Conservation (phyloP, 257 asterid species). For the Nyctanthes arbortristis region DNA sequence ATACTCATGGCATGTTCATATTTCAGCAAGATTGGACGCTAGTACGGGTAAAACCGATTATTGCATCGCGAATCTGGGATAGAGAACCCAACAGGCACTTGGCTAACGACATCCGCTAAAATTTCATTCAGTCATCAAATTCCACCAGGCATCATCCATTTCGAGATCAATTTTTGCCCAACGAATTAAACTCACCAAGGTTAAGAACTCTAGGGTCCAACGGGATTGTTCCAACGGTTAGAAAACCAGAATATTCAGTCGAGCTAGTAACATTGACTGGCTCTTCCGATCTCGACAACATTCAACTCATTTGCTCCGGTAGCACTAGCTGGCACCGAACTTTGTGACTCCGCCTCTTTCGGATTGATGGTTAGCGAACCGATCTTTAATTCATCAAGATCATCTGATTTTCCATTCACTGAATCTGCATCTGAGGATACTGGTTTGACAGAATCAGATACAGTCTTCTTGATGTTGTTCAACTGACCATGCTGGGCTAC, state of each 20-base stretch:
- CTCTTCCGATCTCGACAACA: constrained; percentile 69
- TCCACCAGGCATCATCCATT: constrained; percentile 21
- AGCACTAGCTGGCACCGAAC: constrained; percentile 19
- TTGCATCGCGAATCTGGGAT: too few species aligned
- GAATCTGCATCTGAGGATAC: constrained; percentile 21
- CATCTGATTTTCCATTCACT: constrained; percentile 28
- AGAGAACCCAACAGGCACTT: constrained; percentile 13
- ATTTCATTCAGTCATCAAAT: constrained; percentile 13
- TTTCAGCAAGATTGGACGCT: too few species aligned
- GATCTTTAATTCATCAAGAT: constrained; percentile 37
- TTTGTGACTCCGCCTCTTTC: constrained; percentile 30
- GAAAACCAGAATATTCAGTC: constrained; percentile 42
- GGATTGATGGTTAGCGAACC: constrained; percentile 46
- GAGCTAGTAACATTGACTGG: constrained; percentile 53
- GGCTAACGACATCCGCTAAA: constrained; percentile 13
- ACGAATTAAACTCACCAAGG: constrained; percentile 18
- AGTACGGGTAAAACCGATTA: too few species aligned
- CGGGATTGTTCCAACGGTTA: constrained; percentile 78
- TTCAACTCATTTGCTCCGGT: constrained; percentile 31
- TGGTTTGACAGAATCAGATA: constrained; percentile 17
- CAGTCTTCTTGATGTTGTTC: constrained; percentile 18
- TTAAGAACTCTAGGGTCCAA: constrained; percentile 65
- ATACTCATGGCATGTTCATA: constrained; percentile 25
- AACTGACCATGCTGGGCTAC: constrained; percentile 20
- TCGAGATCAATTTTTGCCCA: constrained; percentile 18